These are phyloP conservation scores for Didymella segeticola DNA, from an alignment of 2,329 filamentous ascomycete species.

Conservation along the genomic window DNA sequence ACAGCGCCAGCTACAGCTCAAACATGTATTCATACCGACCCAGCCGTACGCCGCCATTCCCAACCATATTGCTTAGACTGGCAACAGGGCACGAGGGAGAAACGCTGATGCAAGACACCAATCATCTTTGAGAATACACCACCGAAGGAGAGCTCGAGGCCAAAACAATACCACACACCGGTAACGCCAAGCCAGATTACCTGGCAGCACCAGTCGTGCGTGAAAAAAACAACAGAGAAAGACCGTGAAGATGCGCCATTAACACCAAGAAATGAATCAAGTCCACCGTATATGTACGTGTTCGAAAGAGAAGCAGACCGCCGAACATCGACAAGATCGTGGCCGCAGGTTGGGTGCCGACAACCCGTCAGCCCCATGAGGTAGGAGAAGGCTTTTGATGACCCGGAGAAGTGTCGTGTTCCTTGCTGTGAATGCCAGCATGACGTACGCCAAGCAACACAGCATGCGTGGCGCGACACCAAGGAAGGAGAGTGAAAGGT, in stretches of 20 bases:
- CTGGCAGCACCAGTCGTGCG: conserved; percentile 14
- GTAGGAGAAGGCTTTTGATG: conserved; percentile 24
- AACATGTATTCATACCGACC: conserved; percentile 6
- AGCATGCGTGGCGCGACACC: conserved; percentile 37
- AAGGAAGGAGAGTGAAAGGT: conserved; percentile 30
- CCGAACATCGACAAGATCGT: conserved; percentile 25
- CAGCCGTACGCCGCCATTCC: conserved; percentile 12
- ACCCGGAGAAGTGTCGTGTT: conserved; percentile 15
- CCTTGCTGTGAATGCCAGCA: conserved; percentile 26
- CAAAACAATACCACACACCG: conserved; percentile 7
- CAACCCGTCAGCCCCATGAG: conserved; percentile 17
- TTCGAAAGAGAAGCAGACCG: conserved; percentile 28
- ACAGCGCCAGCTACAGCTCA: conserved; percentile 12
- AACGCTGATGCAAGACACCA: conserved; percentile 13
- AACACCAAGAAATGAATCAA: conserved; percentile 32
- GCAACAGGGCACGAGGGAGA: conserved; percentile 14
- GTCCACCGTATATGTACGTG: conserved; percentile 34
- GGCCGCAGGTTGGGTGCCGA: conserved; percentile 20
- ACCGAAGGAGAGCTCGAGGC: conserved; percentile 9
- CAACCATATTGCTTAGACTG: conserved; percentile 16
- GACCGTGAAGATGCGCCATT: conserved; percentile 18
- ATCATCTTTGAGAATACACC: conserved; percentile 18
- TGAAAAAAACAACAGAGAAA: conserved; percentile 6
- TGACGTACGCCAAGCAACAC: conserved; percentile 42
- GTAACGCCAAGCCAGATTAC: conserved; percentile 16